Conservation (phyloP, 2,329 filamentous ascomycete genomes). For the Chaetomium strumarium region DNA sequence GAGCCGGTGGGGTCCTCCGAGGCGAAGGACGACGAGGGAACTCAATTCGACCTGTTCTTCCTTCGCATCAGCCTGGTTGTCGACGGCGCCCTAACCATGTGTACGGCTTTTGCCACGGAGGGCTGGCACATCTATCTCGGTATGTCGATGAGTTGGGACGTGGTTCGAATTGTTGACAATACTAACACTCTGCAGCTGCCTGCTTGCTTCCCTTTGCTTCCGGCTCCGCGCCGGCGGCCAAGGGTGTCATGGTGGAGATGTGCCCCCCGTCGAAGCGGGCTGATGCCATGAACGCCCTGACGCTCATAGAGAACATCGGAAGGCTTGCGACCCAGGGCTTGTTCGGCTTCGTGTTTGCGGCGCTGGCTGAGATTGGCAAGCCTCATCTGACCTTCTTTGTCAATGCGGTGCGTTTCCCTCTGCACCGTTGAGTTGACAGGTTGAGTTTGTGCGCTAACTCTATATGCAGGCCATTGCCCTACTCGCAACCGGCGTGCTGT, state of each 20-base stretch:
- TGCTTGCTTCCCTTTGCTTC: conserved; percentile 62
- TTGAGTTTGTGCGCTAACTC: background rate
- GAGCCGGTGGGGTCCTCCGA: conserved; percentile 37
- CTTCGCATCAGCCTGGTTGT: conserved; percentile 59
- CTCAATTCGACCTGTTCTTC: conserved; percentile 62
- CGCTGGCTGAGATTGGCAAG: conserved; percentile 53
- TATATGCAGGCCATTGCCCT: conserved; percentile 46
- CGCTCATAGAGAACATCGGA: conserved; percentile 64
- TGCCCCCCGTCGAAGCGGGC: conserved; percentile 54
- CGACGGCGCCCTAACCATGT: conserved; percentile 58
- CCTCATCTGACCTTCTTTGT: conserved; percentile 60
- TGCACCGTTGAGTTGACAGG: background rate
- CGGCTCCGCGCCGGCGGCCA: conserved; percentile 62
- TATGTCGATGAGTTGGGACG: conserved; percentile 19
- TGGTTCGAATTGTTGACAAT: background rate
- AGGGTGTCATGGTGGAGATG: conserved; percentile 69
- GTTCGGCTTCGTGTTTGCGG: conserved; percentile 62
- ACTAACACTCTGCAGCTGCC: conserved; percentile 38
- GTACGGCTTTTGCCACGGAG: conserved; percentile 55
- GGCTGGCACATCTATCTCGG: conserved; percentile 64
- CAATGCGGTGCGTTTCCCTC: conserved; percentile 50
- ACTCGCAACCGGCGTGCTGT: conserved; percentile 35
- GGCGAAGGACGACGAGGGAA: conserved; percentile 41
- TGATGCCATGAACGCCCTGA: conserved; percentile 64
- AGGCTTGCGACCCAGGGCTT: conserved; percentile 56